These are phyloP conservation scores for Panicum miliaceum DNA, from an alignment of 176 grass and related monocot species.

Conservation along the genomic window DNA sequence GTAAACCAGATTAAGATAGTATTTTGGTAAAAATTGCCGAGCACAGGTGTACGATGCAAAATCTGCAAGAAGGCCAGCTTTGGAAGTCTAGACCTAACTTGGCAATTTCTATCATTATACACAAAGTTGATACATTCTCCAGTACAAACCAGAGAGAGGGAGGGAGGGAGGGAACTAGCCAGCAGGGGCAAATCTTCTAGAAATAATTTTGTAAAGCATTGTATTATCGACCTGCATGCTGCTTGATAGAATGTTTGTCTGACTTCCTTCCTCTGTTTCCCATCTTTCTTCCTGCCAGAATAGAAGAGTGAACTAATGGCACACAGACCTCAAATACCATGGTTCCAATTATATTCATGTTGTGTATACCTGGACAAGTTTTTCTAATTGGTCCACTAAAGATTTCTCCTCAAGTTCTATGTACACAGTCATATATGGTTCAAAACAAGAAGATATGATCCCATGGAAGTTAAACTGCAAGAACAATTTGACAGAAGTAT, in stretches of 20 bases:
- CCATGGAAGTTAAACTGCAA: conserved; percentile 98
- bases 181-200: not conserved
- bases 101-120: not conserved
- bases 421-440: conserved; percentile 90
- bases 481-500: conserved; percentile 15
- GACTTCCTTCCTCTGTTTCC: conserved; percentile 98
- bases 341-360: conserved; percentile 28
- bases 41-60: conserved; percentile 16
- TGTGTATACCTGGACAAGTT: conserved; percentile 85
- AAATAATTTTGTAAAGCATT: conserved; percentile 26
- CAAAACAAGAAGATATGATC: conserved; percentile 99
- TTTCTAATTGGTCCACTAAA: conserved; percentile 92
- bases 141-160: not conserved
- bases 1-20: conserved; percentile 30
- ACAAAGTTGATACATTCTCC: not conserved
- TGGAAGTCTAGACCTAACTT: not conserved
- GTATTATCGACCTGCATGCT: conserved; percentile 78
- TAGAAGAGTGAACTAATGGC: conserved; percentile 31
- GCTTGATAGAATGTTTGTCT: conserved; percentile 97
- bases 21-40: not conserved
- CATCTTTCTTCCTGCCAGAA: conserved; percentile 92
- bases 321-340: conserved; percentile 29
- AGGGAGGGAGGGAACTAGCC: not conserved
- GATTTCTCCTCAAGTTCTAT: conserved; percentile 98
- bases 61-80: conserved; percentile 22